Base-by-base conservation (phyloP, 805 yeast genomes). In the Suhomyces faveliae region DNA sequence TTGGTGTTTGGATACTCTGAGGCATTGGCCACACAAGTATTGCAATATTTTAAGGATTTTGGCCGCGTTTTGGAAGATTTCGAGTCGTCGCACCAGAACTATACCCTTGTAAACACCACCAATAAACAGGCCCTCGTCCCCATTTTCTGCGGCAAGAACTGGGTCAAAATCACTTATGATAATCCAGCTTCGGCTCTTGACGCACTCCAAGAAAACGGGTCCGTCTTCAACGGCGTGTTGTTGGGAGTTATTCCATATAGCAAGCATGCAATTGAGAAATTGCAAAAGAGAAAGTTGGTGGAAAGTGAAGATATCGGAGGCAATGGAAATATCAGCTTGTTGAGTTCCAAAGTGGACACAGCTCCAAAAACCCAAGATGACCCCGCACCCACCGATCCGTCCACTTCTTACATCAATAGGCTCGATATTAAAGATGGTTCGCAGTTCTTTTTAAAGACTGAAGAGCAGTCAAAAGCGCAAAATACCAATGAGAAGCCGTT, bases 1-100 rank as follows among this genome's bases (percentile, higher is more conserved):
- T 68, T 91, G 23, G 89, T 92, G 2, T 89, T 87, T 67, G 98
- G 98, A 1, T 92, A 89, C 63, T 89, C 95, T 1, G 95, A 90
- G 58, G 74, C 81, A 1, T 75, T 84, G 53, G 81, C 95, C 7
- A 77, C 76, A 25, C 76, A 76, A 29, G 80, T 92, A 1, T 75
- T 92, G 33, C 79, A 80, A 45, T 87, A 83, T 63, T 92, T 90
- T 59, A 74, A 83, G 20, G 85, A 85, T 57, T 89, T 85, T 64
- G 98, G 98, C 17, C 76, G 74, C 22, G 82, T 92, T 35, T 63
- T 89, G 47, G 97, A 90, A 55, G 85, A 87, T 58, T 84, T 87
- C 56, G 83, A 83, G 54, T 61, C 56, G 10, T 62, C 53, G 24
- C 44, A 43, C 7, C 56, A 52, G 25, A 42, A 48, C 24, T 54